Base-by-base conservation (phyloP, 768 basidiomycete species). In the Hortiboletus flavorubellus region DNA sequence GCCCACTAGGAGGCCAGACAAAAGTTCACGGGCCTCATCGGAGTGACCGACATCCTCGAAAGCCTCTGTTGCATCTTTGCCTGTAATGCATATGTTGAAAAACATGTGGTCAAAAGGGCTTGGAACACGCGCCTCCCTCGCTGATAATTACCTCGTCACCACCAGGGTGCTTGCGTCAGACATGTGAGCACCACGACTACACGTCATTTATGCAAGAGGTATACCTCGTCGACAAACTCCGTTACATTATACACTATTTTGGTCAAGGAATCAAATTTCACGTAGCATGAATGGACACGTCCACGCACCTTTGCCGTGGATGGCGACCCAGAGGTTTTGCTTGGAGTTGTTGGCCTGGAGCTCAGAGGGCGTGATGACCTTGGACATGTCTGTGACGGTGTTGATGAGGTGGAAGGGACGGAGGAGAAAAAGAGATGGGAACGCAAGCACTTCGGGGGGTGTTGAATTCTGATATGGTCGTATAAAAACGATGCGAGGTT, bases 21-120 rank as follows among this genome's bases (percentile, higher is more conserved):
- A 80, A 55, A 95, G 80, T 12, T 79, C 87, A 49, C 97, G 86
- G 26, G 97, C 97, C 75, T 99, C 97, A 64, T 98, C 96, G 1
- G 95, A 98, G 81, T 98, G 97, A 31, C 97, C 97, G 31, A 99
- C 96, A 71, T 99, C 97, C 76, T 98, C 96, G 67, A 99, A 99
- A 7, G 97, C 93, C 67, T 98, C 97, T 34, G 96, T 95, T 23
- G 96, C 95, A 71, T 98, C 94, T 71, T 89, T 87, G 64, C 91
- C 93, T 95, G 73, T 18, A 58, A 59, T 38, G 48, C 42, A 33
- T 16, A n/a, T 45, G n/a, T 56, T 50, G 33, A 44, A 15, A 23
- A 30, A 53, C 23, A 16, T 31, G 46, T 41, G 33, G 33, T 35
- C 35, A 54, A 55, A 37, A 21, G 40, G 57, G 26, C 18, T 53